Percentiles rank a stretch among this genome's conserved stretches.
These are phyloP conservation scores for Nasturtium officinale DNA, from an alignment of 345 rosid genomes.

Conservation along the genomic window DNA sequence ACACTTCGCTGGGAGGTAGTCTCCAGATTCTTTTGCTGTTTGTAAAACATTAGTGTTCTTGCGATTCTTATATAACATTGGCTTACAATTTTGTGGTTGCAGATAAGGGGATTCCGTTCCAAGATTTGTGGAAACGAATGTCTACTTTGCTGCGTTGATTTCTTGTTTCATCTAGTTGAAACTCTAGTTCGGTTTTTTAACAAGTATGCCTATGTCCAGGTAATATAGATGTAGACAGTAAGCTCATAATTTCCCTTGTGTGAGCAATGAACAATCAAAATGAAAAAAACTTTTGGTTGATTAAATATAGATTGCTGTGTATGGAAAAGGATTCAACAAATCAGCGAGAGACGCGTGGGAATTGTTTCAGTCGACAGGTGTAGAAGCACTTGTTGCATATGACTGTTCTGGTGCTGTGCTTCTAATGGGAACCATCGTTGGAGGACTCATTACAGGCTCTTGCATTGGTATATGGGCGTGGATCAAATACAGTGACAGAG, in stretches of 20 bases:
- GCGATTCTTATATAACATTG: background rate
- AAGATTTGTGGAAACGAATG: constrained; percentile 96
- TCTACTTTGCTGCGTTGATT: constrained; percentile 91
- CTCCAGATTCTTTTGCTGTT: constrained; percentile 1
- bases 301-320: constrained; percentile 80
- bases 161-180: constrained; percentile 88
- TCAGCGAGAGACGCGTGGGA: constrained; percentile 99
- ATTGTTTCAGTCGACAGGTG: constrained; percentile 94
- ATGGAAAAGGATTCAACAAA: constrained; percentile 88
- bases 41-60: background rate
- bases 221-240: constrained; percentile 44
- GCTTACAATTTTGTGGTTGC: constrained; percentile 2
- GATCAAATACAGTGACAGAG: constrained; percentile 61
- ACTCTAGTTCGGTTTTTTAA: constrained; percentile 97
- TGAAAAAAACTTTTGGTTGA: background rate
- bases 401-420: constrained; percentile 97
- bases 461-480: constrained; percentile 85
- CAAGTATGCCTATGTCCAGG: constrained; percentile 97
- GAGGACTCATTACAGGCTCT: constrained; percentile 94
- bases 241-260: background rate
- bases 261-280: constrained; percentile 9
- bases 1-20: constrained; percentile 96
- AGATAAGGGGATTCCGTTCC: constrained; percentile 95
- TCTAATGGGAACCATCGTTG: constrained; percentile 81
- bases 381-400: constrained; percentile 93